These are phyloP conservation scores for Tricholoma matsutake DNA, from an alignment of 768 basidiomycete genomes.

Conservation along the genomic window DNA sequence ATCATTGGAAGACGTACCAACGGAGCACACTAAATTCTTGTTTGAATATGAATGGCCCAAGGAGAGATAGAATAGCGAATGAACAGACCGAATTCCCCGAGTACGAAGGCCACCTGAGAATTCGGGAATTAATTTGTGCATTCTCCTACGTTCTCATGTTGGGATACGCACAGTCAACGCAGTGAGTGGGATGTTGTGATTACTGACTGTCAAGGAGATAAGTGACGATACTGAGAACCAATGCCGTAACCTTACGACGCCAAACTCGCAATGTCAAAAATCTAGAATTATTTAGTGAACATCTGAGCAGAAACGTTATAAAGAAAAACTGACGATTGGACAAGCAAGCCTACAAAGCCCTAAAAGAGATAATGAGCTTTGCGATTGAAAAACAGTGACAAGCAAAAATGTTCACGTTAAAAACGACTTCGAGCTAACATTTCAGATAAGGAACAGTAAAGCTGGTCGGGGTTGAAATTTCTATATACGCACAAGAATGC, in stretches of 20 bases:
- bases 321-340: constrained; percentile 40
- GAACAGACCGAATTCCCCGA: constrained; percentile 48
- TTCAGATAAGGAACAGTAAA: neutral
- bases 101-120: constrained; percentile 38
- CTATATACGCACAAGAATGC: constrained; percentile 38
- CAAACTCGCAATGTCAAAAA: constrained; percentile 43
- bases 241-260: constrained; percentile 32
- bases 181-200: constrained; percentile 40
- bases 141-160: neutral
- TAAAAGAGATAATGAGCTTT: constrained; percentile 15
- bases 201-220: constrained; percentile 40
- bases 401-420: constrained; percentile 39
- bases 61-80: neutral
- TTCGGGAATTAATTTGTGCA: neutral
- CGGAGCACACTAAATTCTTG: constrained; percentile 33
- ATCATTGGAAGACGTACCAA: constrained; percentile 30
- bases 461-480: constrained; percentile 8
- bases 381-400: neutral
- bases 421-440: constrained; percentile 50
- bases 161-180: constrained; percentile 36
- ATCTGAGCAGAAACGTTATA: neutral
- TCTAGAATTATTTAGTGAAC: constrained; percentile 19
- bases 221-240: constrained; percentile 2
- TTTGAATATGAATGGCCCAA: neutral
- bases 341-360: constrained; percentile 54